Conservation (phyloP, 441 rosid species). For the Gossypium schwendimanii region DNA sequence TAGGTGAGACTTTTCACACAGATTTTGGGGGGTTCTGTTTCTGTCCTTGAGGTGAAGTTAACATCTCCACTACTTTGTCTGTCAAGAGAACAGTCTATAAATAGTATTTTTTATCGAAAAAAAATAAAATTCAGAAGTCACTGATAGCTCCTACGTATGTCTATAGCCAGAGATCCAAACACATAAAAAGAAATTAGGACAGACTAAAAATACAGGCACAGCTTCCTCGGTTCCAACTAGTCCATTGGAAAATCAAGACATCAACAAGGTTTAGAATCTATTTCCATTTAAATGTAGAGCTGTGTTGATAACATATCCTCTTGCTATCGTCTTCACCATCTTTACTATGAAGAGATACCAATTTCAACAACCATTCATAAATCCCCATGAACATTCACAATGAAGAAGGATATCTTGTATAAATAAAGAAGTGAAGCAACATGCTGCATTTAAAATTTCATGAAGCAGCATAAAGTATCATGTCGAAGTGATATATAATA, state of each 20-base stretch:
- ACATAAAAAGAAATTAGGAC: not conserved
- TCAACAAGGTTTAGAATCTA: constrained; percentile 8
- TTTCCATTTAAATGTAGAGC: constrained; percentile 2
- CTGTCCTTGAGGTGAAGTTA: constrained; percentile 54
- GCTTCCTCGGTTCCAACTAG: constrained; percentile 14
- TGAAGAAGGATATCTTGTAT: not conserved
- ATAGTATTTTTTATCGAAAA: constrained; percentile 2
- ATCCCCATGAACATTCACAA: constrained; percentile 21
- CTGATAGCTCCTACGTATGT: constrained; percentile 4
- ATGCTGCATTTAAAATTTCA: constrained; percentile 25
- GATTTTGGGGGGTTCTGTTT: constrained; percentile 47
- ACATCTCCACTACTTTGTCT: constrained; percentile 37
- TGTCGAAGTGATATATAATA: not conserved
- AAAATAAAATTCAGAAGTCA: constrained; percentile 10
- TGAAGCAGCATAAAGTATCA: constrained; percentile 21
- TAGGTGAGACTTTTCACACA: constrained; percentile 37
- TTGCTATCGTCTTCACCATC: constrained; percentile 27
- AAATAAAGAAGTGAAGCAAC: constrained; percentile 11
- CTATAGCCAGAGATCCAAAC: constrained; percentile 6
- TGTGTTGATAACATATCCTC: constrained; percentile 17
- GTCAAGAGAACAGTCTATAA: constrained; percentile 8
- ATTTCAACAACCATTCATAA: constrained; percentile 31
- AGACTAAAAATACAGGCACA: constrained; percentile 5
- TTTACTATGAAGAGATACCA: constrained; percentile 23
- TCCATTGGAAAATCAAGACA: constrained; percentile 19